Base-by-base conservation (phyloP, 2,329 filamentous ascomycete species). In the Tolypocladium nubicola region DNA sequence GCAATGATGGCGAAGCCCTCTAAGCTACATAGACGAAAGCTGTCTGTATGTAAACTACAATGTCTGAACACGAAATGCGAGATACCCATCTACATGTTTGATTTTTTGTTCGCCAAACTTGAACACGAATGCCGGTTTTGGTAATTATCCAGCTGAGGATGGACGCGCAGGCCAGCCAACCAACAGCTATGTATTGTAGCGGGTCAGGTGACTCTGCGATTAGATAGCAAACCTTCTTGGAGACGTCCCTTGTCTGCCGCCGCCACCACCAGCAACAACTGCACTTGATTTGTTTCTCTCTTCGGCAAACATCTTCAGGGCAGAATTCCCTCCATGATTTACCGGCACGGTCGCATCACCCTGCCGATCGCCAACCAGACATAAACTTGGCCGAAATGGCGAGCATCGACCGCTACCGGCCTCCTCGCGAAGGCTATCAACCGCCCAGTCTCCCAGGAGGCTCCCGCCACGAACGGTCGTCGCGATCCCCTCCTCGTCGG, bases 1-100 rank as follows among this genome's bases (percentile, higher is more conserved):
- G 91, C 62, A 93, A 96, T 62, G 89, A 90, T 68, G 81, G 81
- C 57, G 78, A 86, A 63, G 73, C 73, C 30, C 63, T 82, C 38
- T 83, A 63, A 67, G 50, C 53, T 57, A 30, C 38, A 50, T 9
- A 38, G 45, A 43, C 30, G 56, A 35, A 35, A 38, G 54, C 54
- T 55, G 21, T 14, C 35, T 21, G 47, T 50, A 33, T 21, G 47
- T 35, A 30, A 50, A 35, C 8, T 7, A 50, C 14, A 11, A 35
- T 16, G 16, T 3, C 16, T 13, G 7, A n/a, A 11, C 7, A 9
- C 30, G 9, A n/a, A 54, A 54, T 5, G 39, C 37, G 10, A 54
- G 38, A 54, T 54, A 54, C 52, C 52, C 52, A 33, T 13, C 19
- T 35, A 47, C 52, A 13, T 57, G 49, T 56, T 52, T 40, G 35